phyloP scores from a whole-genome alignment of 2,329 filamentous ascomycete species.

The Arachnopeziza araneosa region DNA sequence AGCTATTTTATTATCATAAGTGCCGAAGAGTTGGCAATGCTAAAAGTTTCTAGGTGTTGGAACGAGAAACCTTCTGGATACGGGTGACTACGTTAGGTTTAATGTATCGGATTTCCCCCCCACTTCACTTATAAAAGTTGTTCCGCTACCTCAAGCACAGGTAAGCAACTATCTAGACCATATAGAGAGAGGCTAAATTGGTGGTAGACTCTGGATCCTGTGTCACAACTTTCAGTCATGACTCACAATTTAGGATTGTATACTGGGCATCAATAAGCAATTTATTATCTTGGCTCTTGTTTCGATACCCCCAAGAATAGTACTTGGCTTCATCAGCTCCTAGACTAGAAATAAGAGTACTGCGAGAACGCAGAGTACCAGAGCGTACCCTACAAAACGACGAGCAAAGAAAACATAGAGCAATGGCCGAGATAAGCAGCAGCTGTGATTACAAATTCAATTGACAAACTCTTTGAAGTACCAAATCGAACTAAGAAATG shows the following conservation, averaged over 20 bases:
- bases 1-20: background rate
- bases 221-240: background rate
- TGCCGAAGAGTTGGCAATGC: background rate
- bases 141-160: background rate
- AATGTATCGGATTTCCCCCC: background rate
- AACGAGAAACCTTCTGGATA: background rate
- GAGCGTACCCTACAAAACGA: too few species aligned
- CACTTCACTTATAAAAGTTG: background rate
- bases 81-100: background rate
- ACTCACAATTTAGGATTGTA: background rate
- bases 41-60: background rate
- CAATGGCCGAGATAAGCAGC: too few species aligned
- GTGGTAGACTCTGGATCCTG: background rate
- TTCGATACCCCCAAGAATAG: too few species aligned
- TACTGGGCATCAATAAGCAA: background rate
- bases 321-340: too few species aligned
- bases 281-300: too few species aligned
- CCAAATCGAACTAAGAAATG: too few species aligned
- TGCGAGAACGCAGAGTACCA: too few species aligned
- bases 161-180: background rate
- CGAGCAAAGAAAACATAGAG: too few species aligned
- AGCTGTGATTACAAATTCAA: too few species aligned
- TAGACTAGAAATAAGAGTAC: too few species aligned
- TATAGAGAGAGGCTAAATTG: background rate
- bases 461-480: too few species aligned